Conservation (phyloP, 2,329 filamentous ascomycete species). For the Fusarium paranaense region DNA sequence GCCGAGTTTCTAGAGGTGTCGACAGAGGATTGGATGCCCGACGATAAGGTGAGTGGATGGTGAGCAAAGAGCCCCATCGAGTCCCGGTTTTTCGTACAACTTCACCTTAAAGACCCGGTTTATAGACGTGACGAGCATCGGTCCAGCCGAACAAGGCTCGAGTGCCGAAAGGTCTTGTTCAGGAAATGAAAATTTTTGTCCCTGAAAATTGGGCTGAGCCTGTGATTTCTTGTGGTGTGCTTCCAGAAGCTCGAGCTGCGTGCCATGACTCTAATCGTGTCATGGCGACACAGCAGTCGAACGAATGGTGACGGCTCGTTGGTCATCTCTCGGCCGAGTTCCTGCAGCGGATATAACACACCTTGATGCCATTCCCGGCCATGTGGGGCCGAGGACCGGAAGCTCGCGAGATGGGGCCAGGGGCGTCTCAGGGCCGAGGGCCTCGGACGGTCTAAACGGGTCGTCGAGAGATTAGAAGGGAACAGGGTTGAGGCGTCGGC, state of each 20-base stretch:
- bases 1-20: conserved; percentile 9
- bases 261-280: conserved; percentile 2
- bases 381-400: conserved; percentile 20
- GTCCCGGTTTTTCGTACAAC: conserved; percentile 6
- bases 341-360: conserved; percentile 2
- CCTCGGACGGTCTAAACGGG: conserved; percentile 6
- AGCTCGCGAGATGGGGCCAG: not conserved
- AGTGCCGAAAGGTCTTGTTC: not conserved
- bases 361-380: conserved; percentile 6
- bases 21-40: not conserved
- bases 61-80: conserved; percentile 8
- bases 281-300: conserved; percentile 8
- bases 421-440: conserved; percentile 1
- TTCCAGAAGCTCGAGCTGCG: not conserved
- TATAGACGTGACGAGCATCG: conserved; percentile 20
- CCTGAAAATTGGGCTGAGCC: not conserved
- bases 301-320: not conserved
- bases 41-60: conserved; percentile 12
- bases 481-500: conserved; percentile 5
- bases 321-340: conserved; percentile 25
- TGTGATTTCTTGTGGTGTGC: not conserved
- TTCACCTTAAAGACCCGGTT: conserved; percentile 14
- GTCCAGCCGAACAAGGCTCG: conserved; percentile 17
- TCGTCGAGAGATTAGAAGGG: conserved; percentile 21
- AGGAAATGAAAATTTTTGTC: not conserved